These are phyloP conservation scores for Colletotrichum tanaceti DNA, from an alignment of 2,329 filamentous ascomycete genomes.

Conservation along the genomic window DNA sequence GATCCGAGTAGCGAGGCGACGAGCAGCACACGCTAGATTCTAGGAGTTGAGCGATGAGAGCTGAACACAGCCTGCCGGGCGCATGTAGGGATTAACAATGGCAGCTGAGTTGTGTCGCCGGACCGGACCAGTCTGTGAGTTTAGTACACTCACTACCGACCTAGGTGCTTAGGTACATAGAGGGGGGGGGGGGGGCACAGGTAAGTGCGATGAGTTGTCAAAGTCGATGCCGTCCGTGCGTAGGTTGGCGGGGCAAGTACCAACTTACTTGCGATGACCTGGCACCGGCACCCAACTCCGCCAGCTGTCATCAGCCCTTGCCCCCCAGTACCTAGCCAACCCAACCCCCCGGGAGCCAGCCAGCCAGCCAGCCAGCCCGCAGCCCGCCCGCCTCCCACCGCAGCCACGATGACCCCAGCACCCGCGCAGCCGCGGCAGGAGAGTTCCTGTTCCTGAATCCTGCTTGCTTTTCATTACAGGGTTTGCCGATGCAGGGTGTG, in stretches of 20 bases:
- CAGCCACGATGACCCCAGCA: conserved; percentile 19
- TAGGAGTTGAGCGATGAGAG: no score
- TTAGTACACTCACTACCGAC: no score
- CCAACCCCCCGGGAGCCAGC: conserved; percentile 5
- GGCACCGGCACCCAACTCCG: conserved; percentile 13
- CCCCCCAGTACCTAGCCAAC: conserved; percentile 17
- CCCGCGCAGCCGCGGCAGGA: conserved; percentile 8
- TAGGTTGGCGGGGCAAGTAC: background rate
- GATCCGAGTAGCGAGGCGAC: no score
- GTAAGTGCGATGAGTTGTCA: conserved; percentile 10
- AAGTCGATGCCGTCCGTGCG: background rate
- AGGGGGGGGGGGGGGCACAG: no score
- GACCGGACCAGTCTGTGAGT: background rate
- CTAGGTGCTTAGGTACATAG: no score
- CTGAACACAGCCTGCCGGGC: conserved; percentile 5
- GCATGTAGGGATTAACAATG: conserved; percentile 4
- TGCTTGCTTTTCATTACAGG: conserved; percentile 30
- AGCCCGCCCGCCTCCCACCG: no score
- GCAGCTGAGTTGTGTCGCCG: background rate
- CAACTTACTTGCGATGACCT: background rate
- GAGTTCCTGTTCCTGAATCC: conserved; percentile 32
- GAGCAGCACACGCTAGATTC: no score
- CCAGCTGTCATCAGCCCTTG: background rate
- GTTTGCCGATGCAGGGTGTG: conserved; percentile 16
- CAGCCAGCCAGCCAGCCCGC: no score